Percentiles rank a stretch among this genome's conserved stretches.
Evolutionary conservation across 352 stramenopile genomes (phyloP).

Genomic region (Phytophthora tentaculata): DNA sequence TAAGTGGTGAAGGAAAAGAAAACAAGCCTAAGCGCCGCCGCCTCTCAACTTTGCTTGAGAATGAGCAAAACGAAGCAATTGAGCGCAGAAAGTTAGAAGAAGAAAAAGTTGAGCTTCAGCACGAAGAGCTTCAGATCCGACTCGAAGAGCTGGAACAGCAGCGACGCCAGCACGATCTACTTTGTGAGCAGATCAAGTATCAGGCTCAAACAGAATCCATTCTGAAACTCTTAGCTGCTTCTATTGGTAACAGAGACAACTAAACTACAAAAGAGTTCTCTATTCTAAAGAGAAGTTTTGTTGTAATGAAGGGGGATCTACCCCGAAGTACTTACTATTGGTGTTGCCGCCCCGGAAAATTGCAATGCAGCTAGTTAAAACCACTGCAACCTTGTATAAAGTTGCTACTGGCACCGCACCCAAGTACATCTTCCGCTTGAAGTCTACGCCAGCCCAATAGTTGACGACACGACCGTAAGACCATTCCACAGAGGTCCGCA

Average conservation of each 20-base stretch:
- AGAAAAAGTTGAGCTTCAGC: not conserved
- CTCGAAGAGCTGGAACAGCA: not conserved
- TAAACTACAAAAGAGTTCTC: not conserved
- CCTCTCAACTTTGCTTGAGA: not conserved
- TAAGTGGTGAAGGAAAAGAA: too few species aligned
- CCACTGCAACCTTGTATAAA: not conserved
- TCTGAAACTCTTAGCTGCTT: not conserved
- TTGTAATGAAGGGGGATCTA: not conserved
- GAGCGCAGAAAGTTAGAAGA: not conserved
- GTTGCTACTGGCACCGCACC: not conserved
- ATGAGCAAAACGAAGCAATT: not conserved
- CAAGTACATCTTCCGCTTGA: not conserved
- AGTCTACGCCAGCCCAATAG: not conserved
- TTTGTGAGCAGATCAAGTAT: not conserved
- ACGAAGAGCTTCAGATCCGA: too few species aligned
- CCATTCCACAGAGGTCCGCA: not conserved
- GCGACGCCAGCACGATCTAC: not conserved
- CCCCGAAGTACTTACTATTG: not conserved
- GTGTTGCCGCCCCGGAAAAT: not conserved
- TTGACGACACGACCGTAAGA: not conserved
- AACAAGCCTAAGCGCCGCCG: not conserved
- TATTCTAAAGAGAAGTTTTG: not conserved
- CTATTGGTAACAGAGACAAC: not conserved
- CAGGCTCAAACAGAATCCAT: not conserved
- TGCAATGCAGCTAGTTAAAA: not conserved